Conservation (phyloP, 495 filamentous ascomycete genomes). For the Neurospora africana region DNA sequence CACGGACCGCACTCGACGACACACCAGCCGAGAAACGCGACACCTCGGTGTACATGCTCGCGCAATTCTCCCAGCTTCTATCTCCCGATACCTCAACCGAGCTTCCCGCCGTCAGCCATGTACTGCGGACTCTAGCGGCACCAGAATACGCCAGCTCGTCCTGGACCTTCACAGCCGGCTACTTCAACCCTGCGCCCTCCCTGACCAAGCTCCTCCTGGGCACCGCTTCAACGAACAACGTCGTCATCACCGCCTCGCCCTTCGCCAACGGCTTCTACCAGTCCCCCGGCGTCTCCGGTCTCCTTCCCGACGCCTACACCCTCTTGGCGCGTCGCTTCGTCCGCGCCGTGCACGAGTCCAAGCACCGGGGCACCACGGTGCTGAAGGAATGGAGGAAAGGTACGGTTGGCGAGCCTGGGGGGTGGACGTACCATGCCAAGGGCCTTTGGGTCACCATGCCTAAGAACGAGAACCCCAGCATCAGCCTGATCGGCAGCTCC, state of each 20-base stretch:
- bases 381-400: slow-evolving; percentile 85
- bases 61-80: slow-evolving; percentile 77
- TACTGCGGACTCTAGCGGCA: slow-evolving; percentile 55
- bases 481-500: slow-evolving; percentile 78
- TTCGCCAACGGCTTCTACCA: slow-evolving; percentile 94
- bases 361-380: slow-evolving; percentile 49
- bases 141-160: slow-evolving; percentile 52
- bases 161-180: slow-evolving; percentile 96
- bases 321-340: slow-evolving; percentile 77
- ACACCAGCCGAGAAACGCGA: slow-evolving; percentile 26
- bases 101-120: slow-evolving; percentile 61
- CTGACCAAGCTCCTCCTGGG: slow-evolving; percentile 68
- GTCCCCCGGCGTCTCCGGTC: slow-evolving; percentile 75
- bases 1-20: slow-evolving; percentile 11
- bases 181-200: slow-evolving; percentile 88
- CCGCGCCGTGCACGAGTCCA: slow-evolving; percentile 49
- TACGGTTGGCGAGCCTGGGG: slow-evolving; percentile 63
- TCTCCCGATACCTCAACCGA: slow-evolving; percentile 77
- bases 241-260: slow-evolving; percentile 87
- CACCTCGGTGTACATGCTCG: slow-evolving; percentile 74
- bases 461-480: slow-evolving; percentile 47
- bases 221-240: slow-evolving; percentile 56
- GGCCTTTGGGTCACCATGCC: slow-evolving; percentile 85
- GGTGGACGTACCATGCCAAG: slow-evolving; percentile 98
- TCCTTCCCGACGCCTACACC: slow-evolving; percentile 87